phyloP scores from a whole-genome alignment of 2,329 filamentous ascomycete species.

The Parasarocladium wereldwijsianum region DNA sequence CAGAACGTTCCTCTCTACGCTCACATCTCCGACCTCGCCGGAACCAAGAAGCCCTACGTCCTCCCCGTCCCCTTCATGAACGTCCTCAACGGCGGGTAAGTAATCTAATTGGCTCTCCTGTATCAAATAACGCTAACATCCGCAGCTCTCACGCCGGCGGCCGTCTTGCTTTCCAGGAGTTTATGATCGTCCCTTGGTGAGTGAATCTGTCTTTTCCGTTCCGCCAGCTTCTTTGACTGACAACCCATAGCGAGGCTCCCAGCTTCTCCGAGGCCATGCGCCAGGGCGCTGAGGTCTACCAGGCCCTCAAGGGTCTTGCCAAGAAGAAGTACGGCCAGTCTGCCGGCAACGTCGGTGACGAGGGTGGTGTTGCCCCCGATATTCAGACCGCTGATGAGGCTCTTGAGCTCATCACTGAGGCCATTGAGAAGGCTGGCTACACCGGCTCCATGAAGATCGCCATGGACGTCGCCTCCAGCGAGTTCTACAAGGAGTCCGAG shows the following conservation, averaged over 20 bases:
- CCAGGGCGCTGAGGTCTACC: conserved; percentile 95
- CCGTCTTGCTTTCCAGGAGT: conserved; percentile 87
- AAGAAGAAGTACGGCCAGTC: conserved; percentile 99
- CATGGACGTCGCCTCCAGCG: conserved; percentile 97
- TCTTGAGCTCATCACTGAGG: conserved; percentile 84
- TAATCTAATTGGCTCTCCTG: conserved; percentile 1
- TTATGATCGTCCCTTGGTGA: conserved; percentile 82
- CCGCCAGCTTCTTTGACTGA: too few species aligned
- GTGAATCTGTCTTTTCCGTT: too few species aligned
- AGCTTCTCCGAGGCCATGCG: conserved; percentile 93
- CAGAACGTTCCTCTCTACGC: conserved; percentile 71
- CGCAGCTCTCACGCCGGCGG: conserved; percentile 85
- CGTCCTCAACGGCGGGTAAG: conserved; percentile 65
- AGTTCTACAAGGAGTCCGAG: conserved; percentile 95
- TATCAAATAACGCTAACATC: conserved; percentile 8
- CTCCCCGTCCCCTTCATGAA: conserved; percentile 89
- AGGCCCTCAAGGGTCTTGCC: conserved; percentile 87
- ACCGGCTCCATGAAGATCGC: conserved; percentile 93
- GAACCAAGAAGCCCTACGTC: conserved; percentile 84
- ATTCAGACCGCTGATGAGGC: conserved; percentile 96
- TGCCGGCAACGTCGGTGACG: conserved; percentile 96
- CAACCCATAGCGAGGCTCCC: conserved; percentile 46
- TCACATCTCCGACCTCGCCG: conserved; percentile 75
- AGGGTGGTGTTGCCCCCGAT: conserved; percentile 98
- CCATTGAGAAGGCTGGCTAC: conserved; percentile 93